Evolutionary conservation across 73 alveolate species (phyloP).

Genomic region (Symbiodinium natans): DNA sequence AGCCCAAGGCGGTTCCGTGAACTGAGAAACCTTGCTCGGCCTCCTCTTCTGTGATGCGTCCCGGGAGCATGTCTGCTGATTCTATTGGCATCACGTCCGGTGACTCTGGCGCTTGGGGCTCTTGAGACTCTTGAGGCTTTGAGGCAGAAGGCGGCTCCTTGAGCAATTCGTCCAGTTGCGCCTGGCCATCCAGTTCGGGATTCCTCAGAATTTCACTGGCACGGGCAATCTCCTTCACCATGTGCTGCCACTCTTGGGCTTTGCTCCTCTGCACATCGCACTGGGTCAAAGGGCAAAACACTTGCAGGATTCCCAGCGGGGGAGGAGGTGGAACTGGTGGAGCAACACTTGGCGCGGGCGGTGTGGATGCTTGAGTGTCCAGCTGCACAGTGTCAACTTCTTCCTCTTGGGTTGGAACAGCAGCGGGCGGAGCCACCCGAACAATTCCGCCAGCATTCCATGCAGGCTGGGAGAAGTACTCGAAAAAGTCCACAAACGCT

Average conservation of each 20-base stretch:
- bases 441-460: neutral
- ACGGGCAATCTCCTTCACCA: constrained; percentile 37
- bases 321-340: constrained; percentile 20
- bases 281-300: constrained; percentile 45
- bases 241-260: constrained; percentile 23
- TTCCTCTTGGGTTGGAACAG: too few relatives aligned
- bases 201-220: constrained; percentile 12
- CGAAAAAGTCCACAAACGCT: neutral
- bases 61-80: neutral
- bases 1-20: too few relatives aligned
- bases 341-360: too few relatives aligned
- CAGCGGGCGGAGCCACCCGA: constrained; percentile 4
- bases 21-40: too few relatives aligned
- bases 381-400: too few relatives aligned
- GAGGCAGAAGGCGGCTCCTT: too few relatives aligned
- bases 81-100: neutral
- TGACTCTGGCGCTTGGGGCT: neutral
- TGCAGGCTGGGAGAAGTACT: neutral
- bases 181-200: neutral
- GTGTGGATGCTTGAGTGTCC: too few relatives aligned
- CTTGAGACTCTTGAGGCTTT: neutral
- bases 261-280: constrained; percentile 54
- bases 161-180: neutral
- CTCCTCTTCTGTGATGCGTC: constrained; percentile 2
- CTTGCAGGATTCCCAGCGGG: neutral